These are phyloP conservation scores for Trichoderma sp. DNA, from an alignment of 2,329 filamentous ascomycete species.

Conservation along the genomic window DNA sequence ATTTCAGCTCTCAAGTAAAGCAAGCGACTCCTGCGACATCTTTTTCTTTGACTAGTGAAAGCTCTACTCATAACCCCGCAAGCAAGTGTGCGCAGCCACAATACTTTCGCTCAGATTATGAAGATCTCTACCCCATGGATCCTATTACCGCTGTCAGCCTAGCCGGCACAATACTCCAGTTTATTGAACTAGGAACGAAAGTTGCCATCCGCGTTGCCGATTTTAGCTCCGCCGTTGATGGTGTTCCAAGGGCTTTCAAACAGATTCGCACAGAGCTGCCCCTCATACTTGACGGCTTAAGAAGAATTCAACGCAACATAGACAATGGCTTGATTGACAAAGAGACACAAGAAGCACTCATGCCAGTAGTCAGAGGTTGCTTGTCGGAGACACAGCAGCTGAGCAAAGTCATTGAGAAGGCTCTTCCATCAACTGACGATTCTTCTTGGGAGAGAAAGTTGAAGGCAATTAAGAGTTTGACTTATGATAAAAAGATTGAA, in stretches of 20 bases:
- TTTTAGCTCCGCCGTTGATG: constrained; percentile 1
- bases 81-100: too few species aligned
- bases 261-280: constrained; percentile 15
- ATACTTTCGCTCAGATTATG: not conserved
- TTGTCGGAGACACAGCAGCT: constrained; percentile 4
- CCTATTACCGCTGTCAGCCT: not conserved
- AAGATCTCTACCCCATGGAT: not conserved
- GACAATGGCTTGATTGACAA: not conserved
- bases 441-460: constrained; percentile 2
- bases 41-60: not conserved
- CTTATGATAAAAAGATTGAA: constrained; percentile 19
- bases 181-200: constrained; percentile 13
- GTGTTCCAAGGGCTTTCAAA: not conserved
- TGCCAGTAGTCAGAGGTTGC: constrained; percentile 20
- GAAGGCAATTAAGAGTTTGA: constrained; percentile 9
- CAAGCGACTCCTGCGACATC: not conserved
- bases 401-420: constrained; percentile 9
- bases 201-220: constrained; percentile 8
- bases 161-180: constrained; percentile 8
- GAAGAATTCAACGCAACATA: constrained; percentile 1
- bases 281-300: constrained; percentile 10
- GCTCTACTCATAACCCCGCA: not conserved
- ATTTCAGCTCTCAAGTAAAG: not conserved
- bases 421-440: not conserved
- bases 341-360: constrained; percentile 8